These are phyloP conservation scores for Chrysosporium keratinophilum DNA, from an alignment of 2,329 filamentous ascomycete species.

Conservation along the genomic window DNA sequence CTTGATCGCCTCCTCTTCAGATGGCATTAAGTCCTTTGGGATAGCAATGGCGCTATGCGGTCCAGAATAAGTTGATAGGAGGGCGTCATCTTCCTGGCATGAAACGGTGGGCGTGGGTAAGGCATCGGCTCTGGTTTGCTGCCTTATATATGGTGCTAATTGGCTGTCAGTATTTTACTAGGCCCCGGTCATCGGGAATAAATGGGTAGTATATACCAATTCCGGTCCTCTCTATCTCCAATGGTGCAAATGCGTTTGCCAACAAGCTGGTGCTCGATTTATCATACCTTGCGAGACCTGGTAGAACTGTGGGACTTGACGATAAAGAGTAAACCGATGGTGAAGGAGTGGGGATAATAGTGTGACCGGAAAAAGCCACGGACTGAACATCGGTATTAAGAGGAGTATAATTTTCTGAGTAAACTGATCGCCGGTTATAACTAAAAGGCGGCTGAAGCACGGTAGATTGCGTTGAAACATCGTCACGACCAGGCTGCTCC, in stretches of 20 bases:
- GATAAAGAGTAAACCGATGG: conserved; percentile 3
- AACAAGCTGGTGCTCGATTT: conserved; percentile 61
- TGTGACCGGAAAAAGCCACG: background rate
- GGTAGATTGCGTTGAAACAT: conserved; percentile 19
- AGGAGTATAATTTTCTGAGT: background rate
- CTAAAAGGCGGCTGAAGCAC: background rate
- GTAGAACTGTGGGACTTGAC: conserved; percentile 19
- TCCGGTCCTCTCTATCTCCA: conserved; percentile 78
- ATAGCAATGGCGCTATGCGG: conserved; percentile 74
- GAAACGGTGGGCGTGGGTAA: conserved; percentile 47
- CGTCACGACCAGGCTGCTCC: conserved; percentile 24
- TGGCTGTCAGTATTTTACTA: background rate
- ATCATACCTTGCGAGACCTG: conserved; percentile 40
- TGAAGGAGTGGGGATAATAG: background rate
- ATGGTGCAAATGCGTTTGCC: conserved; percentile 68
- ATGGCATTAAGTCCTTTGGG: conserved; percentile 84
- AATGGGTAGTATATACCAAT: conserved; percentile 52
- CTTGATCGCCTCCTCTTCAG: conserved; percentile 66
- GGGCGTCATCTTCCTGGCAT: conserved; percentile 58
- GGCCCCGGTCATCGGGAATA: too few relatives aligned
- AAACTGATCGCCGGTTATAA: background rate
- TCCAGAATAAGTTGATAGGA: conserved; percentile 58
- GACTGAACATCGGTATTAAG: background rate
- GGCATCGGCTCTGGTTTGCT: conserved; percentile 42
- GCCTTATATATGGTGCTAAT: conserved; percentile 72